Percentiles rank a stretch among this genome's conserved stretches.
phyloP scores from a whole-genome alignment of 352 stramenopile genomes.

The Phytophthora sp. region DNA sequence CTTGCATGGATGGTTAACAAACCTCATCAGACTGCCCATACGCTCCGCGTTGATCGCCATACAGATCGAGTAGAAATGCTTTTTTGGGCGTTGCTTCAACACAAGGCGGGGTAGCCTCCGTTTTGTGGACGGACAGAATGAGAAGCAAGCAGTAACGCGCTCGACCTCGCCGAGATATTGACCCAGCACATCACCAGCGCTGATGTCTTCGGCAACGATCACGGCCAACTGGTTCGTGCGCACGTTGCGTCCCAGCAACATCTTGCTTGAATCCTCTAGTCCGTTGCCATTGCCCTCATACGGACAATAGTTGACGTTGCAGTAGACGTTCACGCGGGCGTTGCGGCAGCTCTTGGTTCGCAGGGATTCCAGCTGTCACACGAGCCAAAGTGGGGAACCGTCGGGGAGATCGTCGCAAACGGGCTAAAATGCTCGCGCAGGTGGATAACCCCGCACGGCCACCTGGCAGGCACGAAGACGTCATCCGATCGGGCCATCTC shows the following conservation, averaged over 20 bases:
- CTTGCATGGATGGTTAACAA: constrained; percentile 9
- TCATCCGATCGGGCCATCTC: neutral
- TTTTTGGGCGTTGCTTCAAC: neutral
- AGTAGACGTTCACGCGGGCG: constrained; percentile 4
- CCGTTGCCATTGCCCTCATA: constrained; percentile 17
- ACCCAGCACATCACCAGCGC: constrained; percentile 1
- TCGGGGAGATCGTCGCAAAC: neutral
- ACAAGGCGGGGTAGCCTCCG: neutral
- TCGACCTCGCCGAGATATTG: constrained; percentile 15
- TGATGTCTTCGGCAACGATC: neutral
- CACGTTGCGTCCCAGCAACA: neutral
- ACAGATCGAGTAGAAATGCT: neutral
- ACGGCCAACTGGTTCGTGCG: constrained; percentile 3
- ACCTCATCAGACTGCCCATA: constrained; percentile 5
- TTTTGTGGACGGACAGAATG: neutral
- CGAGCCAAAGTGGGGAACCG: neutral
- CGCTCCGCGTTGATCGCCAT: constrained; percentile 5
- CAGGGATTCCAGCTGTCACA: neutral
- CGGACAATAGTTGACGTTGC: constrained; percentile 12
- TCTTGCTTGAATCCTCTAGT: neutral
- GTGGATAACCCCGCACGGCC: neutral
- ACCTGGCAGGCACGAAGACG: neutral
- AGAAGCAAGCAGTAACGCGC: constrained; percentile 2
- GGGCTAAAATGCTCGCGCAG: constrained; percentile 10
- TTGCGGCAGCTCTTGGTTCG: neutral